phyloP scores from a whole-genome alignment of 495 filamentous ascomycete genomes.

The Tuber umbilicatum region DNA sequence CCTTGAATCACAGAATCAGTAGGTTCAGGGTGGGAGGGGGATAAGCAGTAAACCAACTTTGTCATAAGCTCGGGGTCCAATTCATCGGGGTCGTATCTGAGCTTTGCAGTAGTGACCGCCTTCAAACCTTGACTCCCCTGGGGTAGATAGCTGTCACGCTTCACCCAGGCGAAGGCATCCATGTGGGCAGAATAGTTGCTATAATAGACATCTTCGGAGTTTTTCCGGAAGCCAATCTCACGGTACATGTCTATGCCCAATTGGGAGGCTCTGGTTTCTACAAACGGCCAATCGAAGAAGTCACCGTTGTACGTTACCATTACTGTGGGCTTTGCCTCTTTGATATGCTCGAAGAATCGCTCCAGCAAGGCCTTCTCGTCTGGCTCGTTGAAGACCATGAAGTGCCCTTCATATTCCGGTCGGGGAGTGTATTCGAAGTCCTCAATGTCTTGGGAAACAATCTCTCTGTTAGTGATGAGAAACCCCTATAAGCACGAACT shows the following conservation, averaged over 20 bases:
- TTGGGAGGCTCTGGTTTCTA: constrained; percentile 84
- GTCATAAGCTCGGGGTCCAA: constrained; percentile 98
- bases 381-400: constrained; percentile 97
- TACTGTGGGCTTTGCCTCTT: constrained; percentile 87
- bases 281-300: constrained; percentile 99
- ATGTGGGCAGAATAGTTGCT: constrained; percentile 94
- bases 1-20: constrained; percentile 24
- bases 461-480: constrained; percentile 94
- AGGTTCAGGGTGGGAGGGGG: neutral
- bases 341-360: constrained; percentile 91
- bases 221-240: constrained; percentile 93
- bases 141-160: constrained; percentile 93
- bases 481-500: constrained; percentile 53
- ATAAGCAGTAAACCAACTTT: constrained; percentile 43
- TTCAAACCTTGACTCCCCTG: constrained; percentile 97
- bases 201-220: constrained; percentile 91
- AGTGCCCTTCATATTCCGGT: constrained; percentile 88
- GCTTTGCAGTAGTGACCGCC: constrained; percentile 92
- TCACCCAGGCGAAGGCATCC: constrained; percentile 99
- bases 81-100: constrained; percentile 97
- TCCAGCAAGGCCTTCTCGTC: constrained; percentile 83
- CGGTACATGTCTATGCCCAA: constrained; percentile 99
- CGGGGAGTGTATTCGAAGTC: constrained; percentile 99
- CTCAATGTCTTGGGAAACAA: constrained; percentile 93
- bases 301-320: constrained; percentile 99